phyloP scores from a whole-genome alignment of 2,329 filamentous ascomycete genomes.

The Neopestalotiopsis sp. region DNA sequence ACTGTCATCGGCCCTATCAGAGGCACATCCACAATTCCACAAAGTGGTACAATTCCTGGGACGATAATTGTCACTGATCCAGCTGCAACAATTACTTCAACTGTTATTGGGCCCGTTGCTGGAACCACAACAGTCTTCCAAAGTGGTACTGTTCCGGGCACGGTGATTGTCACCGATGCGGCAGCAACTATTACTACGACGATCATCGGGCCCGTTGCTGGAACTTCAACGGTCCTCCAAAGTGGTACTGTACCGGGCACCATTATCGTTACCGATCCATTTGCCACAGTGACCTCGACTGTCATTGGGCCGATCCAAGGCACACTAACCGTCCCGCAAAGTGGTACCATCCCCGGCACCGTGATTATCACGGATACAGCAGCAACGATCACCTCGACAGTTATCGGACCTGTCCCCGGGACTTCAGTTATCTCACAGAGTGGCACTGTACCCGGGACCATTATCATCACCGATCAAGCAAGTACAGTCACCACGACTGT shows the following conservation, averaged over 20 bases:
- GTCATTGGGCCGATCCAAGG: background rate
- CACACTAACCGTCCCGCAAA: background rate
- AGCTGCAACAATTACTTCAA: too few species aligned
- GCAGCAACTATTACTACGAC: too few species aligned
- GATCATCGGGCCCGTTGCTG: background rate
- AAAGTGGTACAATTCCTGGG: too few species aligned
- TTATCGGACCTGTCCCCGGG: background rate
- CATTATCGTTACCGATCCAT: background rate
- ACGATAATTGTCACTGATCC: too few species aligned
- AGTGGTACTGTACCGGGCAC: background rate
- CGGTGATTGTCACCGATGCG: too few species aligned
- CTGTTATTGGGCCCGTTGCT: too few species aligned
- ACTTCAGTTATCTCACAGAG: background rate
- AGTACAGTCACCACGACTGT: background rate
- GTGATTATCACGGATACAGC: background rate
- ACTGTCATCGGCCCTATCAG: too few species aligned
- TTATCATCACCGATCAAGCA: background rate
- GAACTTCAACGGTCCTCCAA: background rate
- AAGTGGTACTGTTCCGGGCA: too few species aligned
- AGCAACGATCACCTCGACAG: background rate
- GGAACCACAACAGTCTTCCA: too few species aligned
- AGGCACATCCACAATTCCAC: too few species aligned
- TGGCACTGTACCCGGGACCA: too few species aligned
- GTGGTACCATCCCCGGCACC: background rate
- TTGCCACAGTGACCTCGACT: background rate